Conservation (phyloP, 2,329 filamentous ascomycete genomes). For the Exutisphaerella laricina region DNA sequence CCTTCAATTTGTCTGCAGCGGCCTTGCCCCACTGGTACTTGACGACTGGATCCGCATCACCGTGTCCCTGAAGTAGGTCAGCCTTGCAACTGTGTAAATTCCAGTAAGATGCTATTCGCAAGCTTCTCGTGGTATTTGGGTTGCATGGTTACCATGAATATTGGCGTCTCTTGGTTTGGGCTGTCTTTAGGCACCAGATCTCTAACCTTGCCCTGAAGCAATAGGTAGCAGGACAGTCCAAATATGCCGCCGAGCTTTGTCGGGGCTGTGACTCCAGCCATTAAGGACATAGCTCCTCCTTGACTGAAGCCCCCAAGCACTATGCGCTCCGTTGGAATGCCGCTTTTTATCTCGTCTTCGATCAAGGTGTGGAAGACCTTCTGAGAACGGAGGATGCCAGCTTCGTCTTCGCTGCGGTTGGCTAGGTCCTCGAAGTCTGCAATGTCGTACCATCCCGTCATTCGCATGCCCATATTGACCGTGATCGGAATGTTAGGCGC, state of each 20-base stretch:
- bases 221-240: constrained; percentile 74
- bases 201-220: constrained; percentile 61
- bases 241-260: constrained; percentile 82
- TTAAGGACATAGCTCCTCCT: constrained; percentile 79
- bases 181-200: constrained; percentile 49
- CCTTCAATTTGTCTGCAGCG: constrained; percentile 62
- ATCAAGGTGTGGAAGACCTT: constrained; percentile 75
- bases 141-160: too few species aligned
- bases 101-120: too few species aligned
- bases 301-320: constrained; percentile 81
- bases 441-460: constrained; percentile 85
- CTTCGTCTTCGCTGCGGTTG: constrained; percentile 56
- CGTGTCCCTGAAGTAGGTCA: too few species aligned
- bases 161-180: constrained; percentile 58
- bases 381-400: constrained; percentile 66
- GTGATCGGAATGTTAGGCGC: constrained; percentile 25
- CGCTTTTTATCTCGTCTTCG: constrained; percentile 70
- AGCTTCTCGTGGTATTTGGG: too few species aligned
- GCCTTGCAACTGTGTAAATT: too few species aligned
- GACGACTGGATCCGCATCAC: constrained; percentile 70
- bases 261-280: constrained; percentile 68
- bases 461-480: constrained; percentile 65
- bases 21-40: constrained; percentile 60
- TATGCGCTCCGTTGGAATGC: constrained; percentile 76
- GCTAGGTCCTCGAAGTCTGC: constrained; percentile 46